phyloP scores from a whole-genome alignment of 805 yeast genomes.

The Candida tammaniensis region DNA sequence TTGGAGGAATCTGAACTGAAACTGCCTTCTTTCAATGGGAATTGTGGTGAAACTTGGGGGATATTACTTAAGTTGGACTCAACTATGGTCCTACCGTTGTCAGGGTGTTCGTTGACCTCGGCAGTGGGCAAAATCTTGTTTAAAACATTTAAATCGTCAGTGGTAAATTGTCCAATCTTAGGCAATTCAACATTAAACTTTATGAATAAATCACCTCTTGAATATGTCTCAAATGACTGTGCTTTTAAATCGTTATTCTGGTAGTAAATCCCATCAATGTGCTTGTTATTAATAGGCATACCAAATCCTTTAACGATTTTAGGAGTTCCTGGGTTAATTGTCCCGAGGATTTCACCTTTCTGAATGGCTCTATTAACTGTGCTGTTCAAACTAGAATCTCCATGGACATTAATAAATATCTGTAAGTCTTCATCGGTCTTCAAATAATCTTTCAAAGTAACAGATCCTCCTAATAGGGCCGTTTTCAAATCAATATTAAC shows the following conservation, averaged over 20 bases:
- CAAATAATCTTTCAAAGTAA: constrained; percentile 33
- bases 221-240: constrained; percentile 15
- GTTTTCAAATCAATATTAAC: constrained; percentile 50
- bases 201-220: constrained; percentile 36
- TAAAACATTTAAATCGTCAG: constrained; percentile 20
- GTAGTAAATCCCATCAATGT: constrained; percentile 22
- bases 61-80: constrained; percentile 10
- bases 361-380: constrained; percentile 17
- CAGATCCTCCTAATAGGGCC: constrained; percentile 55
- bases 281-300: constrained; percentile 50
- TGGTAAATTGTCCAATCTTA: constrained; percentile 22
- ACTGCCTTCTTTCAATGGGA: background rate
- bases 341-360: constrained; percentile 51
- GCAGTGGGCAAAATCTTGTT: constrained; percentile 18
- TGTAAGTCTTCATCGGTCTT: constrained; percentile 29
- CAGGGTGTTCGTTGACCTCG: background rate
- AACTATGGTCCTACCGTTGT: background rate
- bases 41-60: background rate
- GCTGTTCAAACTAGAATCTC: constrained; percentile 14
- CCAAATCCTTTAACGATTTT: constrained; percentile 53
- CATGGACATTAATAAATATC: constrained; percentile 36
- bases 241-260: constrained; percentile 16
- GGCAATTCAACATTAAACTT: constrained; percentile 39
- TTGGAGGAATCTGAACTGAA: constrained; percentile 3
- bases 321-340: constrained; percentile 47